Conservation (phyloP, 2,329 filamentous ascomycete species). For the Fusarium aywerte region DNA sequence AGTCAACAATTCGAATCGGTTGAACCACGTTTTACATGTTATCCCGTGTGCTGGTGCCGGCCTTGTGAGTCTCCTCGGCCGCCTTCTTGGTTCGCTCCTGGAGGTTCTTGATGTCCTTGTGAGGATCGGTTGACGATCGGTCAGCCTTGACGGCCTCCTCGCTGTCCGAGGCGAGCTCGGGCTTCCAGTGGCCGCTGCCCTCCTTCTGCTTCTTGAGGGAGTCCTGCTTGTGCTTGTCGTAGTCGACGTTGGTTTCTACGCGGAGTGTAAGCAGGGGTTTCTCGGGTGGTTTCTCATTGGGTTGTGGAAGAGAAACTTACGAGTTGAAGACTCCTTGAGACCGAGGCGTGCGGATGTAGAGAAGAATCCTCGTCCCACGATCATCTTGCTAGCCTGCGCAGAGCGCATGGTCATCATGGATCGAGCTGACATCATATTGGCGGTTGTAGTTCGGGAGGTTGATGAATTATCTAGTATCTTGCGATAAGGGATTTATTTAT, state of each 20-base stretch:
- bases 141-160: slow-evolving; percentile 82
- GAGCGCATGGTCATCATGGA: slow-evolving; percentile 42
- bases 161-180: slow-evolving; percentile 79
- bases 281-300: neutral
- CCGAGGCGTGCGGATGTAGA: slow-evolving; percentile 46
- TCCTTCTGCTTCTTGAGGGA: slow-evolving; percentile 73
- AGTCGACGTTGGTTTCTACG: slow-evolving; percentile 53
- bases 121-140: slow-evolving; percentile 51
- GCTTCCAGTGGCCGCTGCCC: slow-evolving; percentile 79
- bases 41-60: slow-evolving; percentile 61
- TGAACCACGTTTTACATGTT: slow-evolving; percentile 48
- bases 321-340: slow-evolving; percentile 53
- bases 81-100: slow-evolving; percentile 69
- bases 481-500: neutral
- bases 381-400: slow-evolving; percentile 31
- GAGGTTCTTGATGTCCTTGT: slow-evolving; percentile 59
- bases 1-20: neutral
- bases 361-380: slow-evolving; percentile 42
- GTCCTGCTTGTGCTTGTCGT: slow-evolving; percentile 70
- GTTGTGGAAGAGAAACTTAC: slow-evolving; percentile 42
- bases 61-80: slow-evolving; percentile 59
- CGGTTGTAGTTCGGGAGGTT: neutral
- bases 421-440: slow-evolving; percentile 42
- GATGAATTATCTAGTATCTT: neutral
- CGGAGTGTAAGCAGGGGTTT: neutral